phyloP scores from a whole-genome alignment of 805 yeast genomes.

The Torulaspora maleeae region DNA sequence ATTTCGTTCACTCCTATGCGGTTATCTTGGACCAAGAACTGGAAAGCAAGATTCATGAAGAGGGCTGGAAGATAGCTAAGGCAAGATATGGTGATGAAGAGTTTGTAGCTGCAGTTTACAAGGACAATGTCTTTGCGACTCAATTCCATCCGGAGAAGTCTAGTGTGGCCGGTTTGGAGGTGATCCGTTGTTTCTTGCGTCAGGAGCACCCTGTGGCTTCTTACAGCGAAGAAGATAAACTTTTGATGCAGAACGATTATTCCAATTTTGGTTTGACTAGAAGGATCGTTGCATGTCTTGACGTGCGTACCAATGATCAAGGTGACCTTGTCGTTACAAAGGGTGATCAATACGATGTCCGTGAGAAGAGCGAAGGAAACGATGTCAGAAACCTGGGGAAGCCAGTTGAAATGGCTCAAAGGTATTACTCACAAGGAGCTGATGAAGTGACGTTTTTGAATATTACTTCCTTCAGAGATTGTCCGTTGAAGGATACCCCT shows the following conservation, averaged over 20 bases:
- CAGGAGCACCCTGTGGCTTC: slow-evolving; percentile 24
- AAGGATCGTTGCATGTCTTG: slow-evolving; percentile 92
- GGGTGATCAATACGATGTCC: slow-evolving; percentile 97
- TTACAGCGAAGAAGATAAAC: slow-evolving; percentile 24
- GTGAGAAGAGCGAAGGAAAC: slow-evolving; percentile 61
- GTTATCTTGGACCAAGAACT: slow-evolving; percentile 49
- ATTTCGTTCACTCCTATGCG: slow-evolving; percentile 94
- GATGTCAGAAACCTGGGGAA: slow-evolving; percentile 91
- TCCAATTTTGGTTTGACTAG: slow-evolving; percentile 68
- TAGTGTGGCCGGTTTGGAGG: slow-evolving; percentile 80
- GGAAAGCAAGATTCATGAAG: slow-evolving; percentile 30
- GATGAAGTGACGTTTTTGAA: slow-evolving; percentile 94
- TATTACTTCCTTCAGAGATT: slow-evolving; percentile 92
- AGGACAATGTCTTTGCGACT: slow-evolving; percentile 82
- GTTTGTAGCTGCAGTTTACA: slow-evolving; percentile 77
- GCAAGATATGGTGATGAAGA: slow-evolving; percentile 72
- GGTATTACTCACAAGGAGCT: slow-evolving; percentile 90
- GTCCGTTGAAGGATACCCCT: slow-evolving; percentile 89
- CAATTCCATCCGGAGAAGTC: slow-evolving; percentile 99
- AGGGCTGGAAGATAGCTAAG: slow-evolving; percentile 68
- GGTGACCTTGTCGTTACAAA: slow-evolving; percentile 98
- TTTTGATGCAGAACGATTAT: slow-evolving; percentile 33
- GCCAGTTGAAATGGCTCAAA: slow-evolving; percentile 90
- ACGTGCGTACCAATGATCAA: slow-evolving; percentile 89
- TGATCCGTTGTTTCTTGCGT: slow-evolving; percentile 67